Evolutionary conservation across 192 early-diverging fungal genomes (phyloP).

Genomic region (Allomyces macrogynus): DNA sequence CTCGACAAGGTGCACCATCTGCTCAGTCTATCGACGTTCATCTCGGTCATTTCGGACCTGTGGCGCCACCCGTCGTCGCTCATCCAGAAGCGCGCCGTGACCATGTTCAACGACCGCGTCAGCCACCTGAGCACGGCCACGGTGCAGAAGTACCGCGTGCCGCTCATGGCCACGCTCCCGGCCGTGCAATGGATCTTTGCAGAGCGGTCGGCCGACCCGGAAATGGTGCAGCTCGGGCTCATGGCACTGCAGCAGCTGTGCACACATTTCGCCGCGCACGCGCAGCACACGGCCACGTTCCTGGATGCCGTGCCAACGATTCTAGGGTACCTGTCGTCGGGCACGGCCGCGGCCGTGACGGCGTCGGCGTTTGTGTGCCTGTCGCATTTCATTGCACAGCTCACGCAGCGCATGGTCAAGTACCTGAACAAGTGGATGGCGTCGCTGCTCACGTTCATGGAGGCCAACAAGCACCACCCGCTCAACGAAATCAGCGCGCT

Average conservation of each 20-base stretch:
- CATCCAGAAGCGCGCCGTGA: constrained; percentile 55
- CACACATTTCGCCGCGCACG: not conserved
- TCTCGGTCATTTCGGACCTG: constrained; percentile 41
- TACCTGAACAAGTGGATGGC: not conserved
- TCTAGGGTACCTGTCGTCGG: not conserved
- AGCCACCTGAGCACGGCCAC: not conserved
- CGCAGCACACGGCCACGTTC: not conserved
- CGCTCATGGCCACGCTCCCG: not conserved
- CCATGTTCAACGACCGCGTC: constrained; percentile 49
- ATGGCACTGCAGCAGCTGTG: not conserved
- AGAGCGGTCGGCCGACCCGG: not conserved
- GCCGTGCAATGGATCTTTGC: not conserved
- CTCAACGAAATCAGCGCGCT: constrained; percentile 8
- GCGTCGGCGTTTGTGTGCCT: not conserved
- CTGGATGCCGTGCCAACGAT: not conserved
- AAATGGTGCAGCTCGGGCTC: not conserved
- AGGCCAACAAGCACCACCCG: not conserved
- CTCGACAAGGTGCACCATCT: constrained; percentile 55
- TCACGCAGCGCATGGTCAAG: not conserved
- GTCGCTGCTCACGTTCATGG: not conserved
- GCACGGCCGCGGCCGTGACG: not conserved
- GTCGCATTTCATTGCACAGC: not conserved
- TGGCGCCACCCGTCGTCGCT: constrained; percentile 9
- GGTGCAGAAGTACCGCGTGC: not conserved
- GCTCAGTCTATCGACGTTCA: constrained; percentile 54